Evolutionary conservation across 192 early-diverging fungal genomes (phyloP), one percentile per base, ranked within the genome.

Genomic region (Podila minutissima): DNA sequence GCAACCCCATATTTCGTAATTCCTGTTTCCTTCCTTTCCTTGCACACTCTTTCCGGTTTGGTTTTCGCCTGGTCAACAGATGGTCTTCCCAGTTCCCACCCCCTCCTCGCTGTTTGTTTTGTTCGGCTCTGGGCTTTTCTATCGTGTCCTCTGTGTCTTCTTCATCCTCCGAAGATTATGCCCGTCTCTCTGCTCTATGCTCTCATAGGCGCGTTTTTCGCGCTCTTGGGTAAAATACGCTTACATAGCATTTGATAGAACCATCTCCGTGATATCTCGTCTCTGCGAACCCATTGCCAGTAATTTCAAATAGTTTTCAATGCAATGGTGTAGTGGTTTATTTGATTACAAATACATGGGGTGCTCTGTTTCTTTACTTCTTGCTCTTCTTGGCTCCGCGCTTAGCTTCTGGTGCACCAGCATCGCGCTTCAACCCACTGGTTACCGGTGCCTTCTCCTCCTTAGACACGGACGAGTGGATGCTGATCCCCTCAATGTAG

Each of bases 401-500:
- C 55, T 72, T 73, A 6, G 48, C 31, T 29, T 46, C 59, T 28
- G 37, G 38, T 1, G 50, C 29, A 0, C 51, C 32, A 8, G 55
- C 72, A n/a, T 69, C 77, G 10, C 77, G 77, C 67, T 81, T 81
- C 62, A 59, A 51, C 12, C 22, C 5, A 13, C 31, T 41, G 22
- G 4, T 17, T 24, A n/a, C 41, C 53, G 4, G 28, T 31, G 17
- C 66, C 29, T 26, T 35, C 28, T 72, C 62, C 2, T 69, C 65
- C 59, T 67, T 66, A 26, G 71, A 55, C 35, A 65, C 76, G 22
- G 67, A 73, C 19, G 59, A 65, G 19, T 81, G 77, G 59, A 87
- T 66, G 71, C 88, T 88, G 13, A 91, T 75, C 24, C 88, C 89
- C 51, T 85, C 85, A 29, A 91, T 82, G 64, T 66, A 72, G 9